These are phyloP conservation scores for Fusarium multiceps DNA, from an alignment of 2,329 filamentous ascomycete genomes.

Conservation along the genomic window DNA sequence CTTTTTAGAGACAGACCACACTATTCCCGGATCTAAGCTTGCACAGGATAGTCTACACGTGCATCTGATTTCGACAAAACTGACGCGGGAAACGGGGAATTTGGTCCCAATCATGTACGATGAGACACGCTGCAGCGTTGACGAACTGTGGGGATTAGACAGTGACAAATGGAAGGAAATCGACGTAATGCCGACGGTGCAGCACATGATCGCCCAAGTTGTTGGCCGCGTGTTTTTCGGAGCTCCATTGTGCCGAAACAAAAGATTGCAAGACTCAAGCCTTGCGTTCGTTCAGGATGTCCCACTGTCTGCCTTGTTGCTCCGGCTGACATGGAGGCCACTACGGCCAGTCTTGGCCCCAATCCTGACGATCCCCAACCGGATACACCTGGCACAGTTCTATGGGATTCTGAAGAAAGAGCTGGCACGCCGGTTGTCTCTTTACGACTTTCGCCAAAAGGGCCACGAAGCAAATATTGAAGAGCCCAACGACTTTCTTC, in stretches of 20 bases:
- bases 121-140: neutral
- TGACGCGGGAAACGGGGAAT: neutral
- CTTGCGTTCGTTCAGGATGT: neutral
- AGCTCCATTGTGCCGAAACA: conserved; percentile 1
- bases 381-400: neutral
- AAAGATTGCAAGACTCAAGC: neutral
- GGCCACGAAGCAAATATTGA: neutral
- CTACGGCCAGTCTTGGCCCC: neutral
- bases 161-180: neutral
- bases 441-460: neutral
- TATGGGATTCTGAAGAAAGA: neutral
- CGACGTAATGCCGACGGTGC: neutral
- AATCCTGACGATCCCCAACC: neutral
- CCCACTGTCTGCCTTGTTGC: neutral
- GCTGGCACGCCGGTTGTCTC: neutral
- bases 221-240: neutral
- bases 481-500: conserved; percentile 1
- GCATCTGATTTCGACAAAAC: neutral
- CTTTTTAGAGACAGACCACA: neutral
- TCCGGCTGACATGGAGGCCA: neutral
- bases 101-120: neutral
- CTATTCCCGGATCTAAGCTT: neutral
- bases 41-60: conserved; percentile 1
- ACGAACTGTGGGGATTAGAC: neutral
- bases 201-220: conserved; percentile 1